Base-by-base conservation (phyloP, 768 basidiomycete genomes). In the Macrolepiota albuminosa region DNA sequence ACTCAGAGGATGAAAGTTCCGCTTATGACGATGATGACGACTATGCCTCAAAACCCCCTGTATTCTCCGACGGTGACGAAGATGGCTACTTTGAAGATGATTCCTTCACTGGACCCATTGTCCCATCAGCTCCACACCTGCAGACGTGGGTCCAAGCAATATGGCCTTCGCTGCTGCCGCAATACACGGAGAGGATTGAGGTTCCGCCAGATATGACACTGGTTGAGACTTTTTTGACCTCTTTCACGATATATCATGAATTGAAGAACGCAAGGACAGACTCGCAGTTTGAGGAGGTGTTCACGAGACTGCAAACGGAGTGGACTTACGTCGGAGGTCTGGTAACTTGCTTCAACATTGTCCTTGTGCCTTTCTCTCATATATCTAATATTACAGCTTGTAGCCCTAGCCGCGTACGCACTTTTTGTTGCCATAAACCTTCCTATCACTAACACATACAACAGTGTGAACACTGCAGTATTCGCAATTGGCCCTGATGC, bases 311-410 rank as follows among this genome's bases (percentile, higher is more conserved):
- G 26, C 74, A 81, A 61, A 72, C 73, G 31, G 88, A 90, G 63
- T 90, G 88, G 88, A 81, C 80, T 6, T 85, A 81, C 48, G 74
- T 83, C 16, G 87, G 85, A n/a, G 85, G 80, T 39, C 73, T 84
- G 67, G 83, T 88, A 61, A 63, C 83, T 75, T 31, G 11, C 26
- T 53, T 46, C 1, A 26, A 10, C 42, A 7, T 21, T 43, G n/a
- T 43, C n/a, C n/a, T 21, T 21, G 8, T 10, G 7, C 42, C n/a
- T 43, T 43, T 43, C 42, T 43, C n/a, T 43, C 21, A 21, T n/a
- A 43, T 8, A 1, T 43, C 42, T 18, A n/a, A 18, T n/a, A 6
- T 45, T 1, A 16, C 57, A 87, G 84, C 77, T 89, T 2, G 78
- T 85, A 9, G 85, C 84, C 1, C 66, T 88, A 16, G 78, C 86